These are phyloP conservation scores for Rhododendron ovatum DNA, from an alignment of 148 eudicot species.

Conservation along the genomic window DNA sequence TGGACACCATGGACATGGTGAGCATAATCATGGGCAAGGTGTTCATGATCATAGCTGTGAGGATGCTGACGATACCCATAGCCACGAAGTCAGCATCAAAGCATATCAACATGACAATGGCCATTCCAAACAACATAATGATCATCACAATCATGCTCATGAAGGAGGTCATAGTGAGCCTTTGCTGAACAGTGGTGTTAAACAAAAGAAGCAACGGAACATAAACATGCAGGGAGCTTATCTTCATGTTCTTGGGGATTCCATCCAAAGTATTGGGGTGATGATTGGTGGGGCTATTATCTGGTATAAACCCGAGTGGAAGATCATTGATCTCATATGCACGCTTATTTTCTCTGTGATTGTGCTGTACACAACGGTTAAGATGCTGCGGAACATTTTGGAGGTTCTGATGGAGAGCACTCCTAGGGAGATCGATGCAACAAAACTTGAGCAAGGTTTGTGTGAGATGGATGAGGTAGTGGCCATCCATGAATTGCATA, in stretches of 20 bases:
- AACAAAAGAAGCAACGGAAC: slow-evolving; percentile 46
- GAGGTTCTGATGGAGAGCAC: slow-evolving; percentile 98
- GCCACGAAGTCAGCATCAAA: slow-evolving; percentile 36
- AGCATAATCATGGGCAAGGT: slow-evolving; percentile 5
- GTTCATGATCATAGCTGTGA: slow-evolving; percentile 23
- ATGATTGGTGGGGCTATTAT: slow-evolving; percentile 94
- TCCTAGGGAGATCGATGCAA: slow-evolving; percentile 89
- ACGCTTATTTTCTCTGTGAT: slow-evolving; percentile 75
- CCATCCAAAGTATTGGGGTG: slow-evolving; percentile 88
- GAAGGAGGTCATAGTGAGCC: slow-evolving; percentile 41
- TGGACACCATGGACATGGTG: slow-evolving; percentile 29
- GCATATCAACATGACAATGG: slow-evolving; percentile 10
- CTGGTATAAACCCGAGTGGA: slow-evolving; percentile 92
- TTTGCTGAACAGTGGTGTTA: slow-evolving; percentile 25
- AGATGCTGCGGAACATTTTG: slow-evolving; percentile 68
- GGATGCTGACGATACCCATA: slow-evolving; percentile 18
- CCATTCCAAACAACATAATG: not conserved
- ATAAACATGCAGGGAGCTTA: slow-evolving; percentile 90
- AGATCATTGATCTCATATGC: slow-evolving; percentile 84
- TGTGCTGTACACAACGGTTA: slow-evolving; percentile 73
- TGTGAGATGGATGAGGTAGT: slow-evolving; percentile 80
- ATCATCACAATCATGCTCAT: slow-evolving; percentile 34
- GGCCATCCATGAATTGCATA: slow-evolving; percentile 86
- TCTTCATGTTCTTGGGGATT: slow-evolving; percentile 93
- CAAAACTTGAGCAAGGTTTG: slow-evolving; percentile 64